Base-by-base conservation (phyloP, 1,139 yeast species). In the Magnusiomyces starmeri region DNA sequence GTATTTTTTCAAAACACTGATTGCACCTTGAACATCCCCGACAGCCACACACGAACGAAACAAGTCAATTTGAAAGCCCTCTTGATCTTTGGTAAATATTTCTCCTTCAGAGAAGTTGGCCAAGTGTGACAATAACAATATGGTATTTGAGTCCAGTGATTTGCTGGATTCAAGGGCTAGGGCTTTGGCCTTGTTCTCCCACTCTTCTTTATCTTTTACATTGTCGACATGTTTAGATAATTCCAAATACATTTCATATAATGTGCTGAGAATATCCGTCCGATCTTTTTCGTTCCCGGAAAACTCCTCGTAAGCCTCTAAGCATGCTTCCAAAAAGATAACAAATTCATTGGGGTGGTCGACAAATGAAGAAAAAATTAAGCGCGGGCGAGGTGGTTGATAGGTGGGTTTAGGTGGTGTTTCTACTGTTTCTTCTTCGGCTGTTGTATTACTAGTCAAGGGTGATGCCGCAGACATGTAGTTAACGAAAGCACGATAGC, bases 251-350 rank as follows among this genome's bases (percentile, higher is more conserved):
- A 87, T 74, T 62, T 92, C 97, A 63, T 82, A 85, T 43, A 92
- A 70, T 0, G 97, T 88, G 9, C 85, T 79, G 52, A 86, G 70
- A 37, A 90, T 74, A 48, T 85, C 95, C 52, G 76, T 77, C 58
- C 82, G 79, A 61, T 88, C 96, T 57, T 77, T 77, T 20, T 72
- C 71, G 54, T 81, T 77, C 0, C 94, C 95, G 55, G 85, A 92
- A 62, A 81, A 85, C 56, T 75, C 77, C 55, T 85, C 90, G 64
- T 86, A 86, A 8, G 86, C 77, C 59, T 84, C 88, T 18, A 89
- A 71, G 62, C 97, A 88, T 0, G 97, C 97, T 64, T 92, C 98
- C 52, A 92, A 69, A 59, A 94, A 90, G n/a, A 87, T 85, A 20
- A 90, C 95, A 74, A 92, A 90, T 62, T 90, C 94, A 62, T 83